phyloP scores from a whole-genome alignment of 2,329 filamentous ascomycete species.

The Hymenoscyphus fructigenus region DNA sequence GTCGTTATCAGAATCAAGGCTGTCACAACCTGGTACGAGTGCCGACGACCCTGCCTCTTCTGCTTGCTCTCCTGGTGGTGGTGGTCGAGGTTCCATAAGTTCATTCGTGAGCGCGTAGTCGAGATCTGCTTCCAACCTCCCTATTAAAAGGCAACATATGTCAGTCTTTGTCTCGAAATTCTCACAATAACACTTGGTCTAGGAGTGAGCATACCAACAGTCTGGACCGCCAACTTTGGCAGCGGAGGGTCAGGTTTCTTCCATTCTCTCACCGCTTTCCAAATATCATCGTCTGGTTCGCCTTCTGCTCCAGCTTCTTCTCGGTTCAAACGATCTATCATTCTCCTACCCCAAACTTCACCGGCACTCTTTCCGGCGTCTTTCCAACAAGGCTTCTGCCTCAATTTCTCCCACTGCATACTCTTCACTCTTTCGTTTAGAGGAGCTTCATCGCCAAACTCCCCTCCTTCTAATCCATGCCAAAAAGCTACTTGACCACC shows the following conservation, averaged over 20 bases:
- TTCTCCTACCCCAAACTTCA: slow-evolving; percentile 28
- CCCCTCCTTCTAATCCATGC: slow-evolving; percentile 28
- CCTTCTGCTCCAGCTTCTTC: slow-evolving; percentile 22
- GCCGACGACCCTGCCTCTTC: not conserved
- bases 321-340: slow-evolving; percentile 26
- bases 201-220: slow-evolving; percentile 4
- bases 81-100: not conserved
- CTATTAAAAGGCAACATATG: not conserved
- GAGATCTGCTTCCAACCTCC: not conserved
- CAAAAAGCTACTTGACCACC: slow-evolving; percentile 33
- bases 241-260: not conserved
- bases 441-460: slow-evolving; percentile 12
- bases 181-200: not conserved
- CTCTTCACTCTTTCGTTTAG: not conserved
- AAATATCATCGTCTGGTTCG: slow-evolving; percentile 21
- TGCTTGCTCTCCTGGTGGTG: not conserved
- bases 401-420: slow-evolving; percentile 23
- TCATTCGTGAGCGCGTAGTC: not conserved
- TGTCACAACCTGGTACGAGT: not conserved
- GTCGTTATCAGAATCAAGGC: not conserved
- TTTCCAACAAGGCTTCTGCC: slow-evolving; percentile 17
- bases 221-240: not conserved
- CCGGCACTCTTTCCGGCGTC: slow-evolving; percentile 21
- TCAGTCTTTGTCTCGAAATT: not conserved
- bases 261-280: slow-evolving; percentile 21